These are phyloP conservation scores for Picea sitchensis DNA, from an alignment of 75 land plant genomes.

Conservation along the genomic window DNA sequence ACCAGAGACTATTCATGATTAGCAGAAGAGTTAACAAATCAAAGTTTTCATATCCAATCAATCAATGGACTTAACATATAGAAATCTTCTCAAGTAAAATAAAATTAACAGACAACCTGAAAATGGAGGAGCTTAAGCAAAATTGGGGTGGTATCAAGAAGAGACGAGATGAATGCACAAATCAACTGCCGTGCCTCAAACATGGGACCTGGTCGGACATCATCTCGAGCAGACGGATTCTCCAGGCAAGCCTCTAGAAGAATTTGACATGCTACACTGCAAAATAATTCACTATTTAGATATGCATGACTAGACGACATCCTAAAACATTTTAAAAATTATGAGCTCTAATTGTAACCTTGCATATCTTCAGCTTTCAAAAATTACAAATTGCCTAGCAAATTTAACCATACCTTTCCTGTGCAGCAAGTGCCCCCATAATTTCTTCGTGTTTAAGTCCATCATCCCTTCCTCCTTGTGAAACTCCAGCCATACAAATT, in stretches of 20 bases:
- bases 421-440: constrained; percentile 31
- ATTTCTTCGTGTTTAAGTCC: constrained; percentile 35
- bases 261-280: constrained; percentile 44
- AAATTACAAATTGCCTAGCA: constrained; percentile 2
- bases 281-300: constrained; percentile 4
- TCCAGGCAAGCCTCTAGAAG: constrained; percentile 37
- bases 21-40: not conserved
- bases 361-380: not conserved
- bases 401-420: constrained; percentile 33
- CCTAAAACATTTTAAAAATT: not conserved
- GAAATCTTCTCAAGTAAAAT: not conserved
- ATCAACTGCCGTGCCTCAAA: constrained; percentile 32
- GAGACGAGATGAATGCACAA: constrained; percentile 35
- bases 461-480: constrained; percentile 8
- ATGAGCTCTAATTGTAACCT: not conserved
- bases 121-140: constrained; percentile 49
- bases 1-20: not conserved
- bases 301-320: not conserved
- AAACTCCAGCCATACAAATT: constrained; percentile 17
- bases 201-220: constrained; percentile 20
- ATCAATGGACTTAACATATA: not conserved
- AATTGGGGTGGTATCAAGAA: constrained; percentile 25
- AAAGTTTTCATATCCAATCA: not conserved
- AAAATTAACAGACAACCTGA: constrained; percentile 19
- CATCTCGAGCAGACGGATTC: constrained; percentile 18